A percentile compares a stretch with the other conserved stretches of the same genome.
phyloP scores from a whole-genome alignment of 2,329 filamentous ascomycete species.

The Fusarium dimerum region DNA sequence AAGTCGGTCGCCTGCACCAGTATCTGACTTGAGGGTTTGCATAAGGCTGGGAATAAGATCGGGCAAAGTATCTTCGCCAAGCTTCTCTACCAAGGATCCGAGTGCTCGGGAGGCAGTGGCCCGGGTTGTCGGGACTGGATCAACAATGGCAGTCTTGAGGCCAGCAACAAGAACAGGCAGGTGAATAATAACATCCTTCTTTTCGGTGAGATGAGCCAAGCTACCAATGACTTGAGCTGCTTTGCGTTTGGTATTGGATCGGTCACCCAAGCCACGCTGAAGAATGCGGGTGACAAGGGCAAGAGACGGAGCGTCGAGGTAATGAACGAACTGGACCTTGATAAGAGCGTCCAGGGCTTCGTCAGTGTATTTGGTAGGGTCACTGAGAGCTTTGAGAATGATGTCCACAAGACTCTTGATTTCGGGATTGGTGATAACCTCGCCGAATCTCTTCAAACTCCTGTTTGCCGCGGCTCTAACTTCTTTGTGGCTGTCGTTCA shows the following conservation, averaged over 20 bases:
- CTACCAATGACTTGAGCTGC: slow-evolving; percentile 97
- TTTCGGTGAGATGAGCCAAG: slow-evolving; percentile 92
- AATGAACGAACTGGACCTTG: slow-evolving; percentile 98
- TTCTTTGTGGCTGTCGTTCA: slow-evolving; percentile 98
- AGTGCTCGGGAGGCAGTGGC: slow-evolving; percentile 95
- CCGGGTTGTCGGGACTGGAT: slow-evolving; percentile 93
- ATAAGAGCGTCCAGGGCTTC: slow-evolving; percentile 91
- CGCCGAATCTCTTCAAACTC: slow-evolving; percentile 95
- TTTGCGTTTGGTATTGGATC: slow-evolving; percentile 94
- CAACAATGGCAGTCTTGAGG: slow-evolving; percentile 83
- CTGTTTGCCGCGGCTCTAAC: slow-evolving; percentile 89
- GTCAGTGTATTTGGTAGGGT: slow-evolving; percentile 96
- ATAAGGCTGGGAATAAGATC: slow-evolving; percentile 97
- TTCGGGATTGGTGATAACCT: slow-evolving; percentile 97
- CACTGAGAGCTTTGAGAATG: slow-evolving; percentile 92
- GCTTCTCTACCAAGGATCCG: slow-evolving; percentile 95
- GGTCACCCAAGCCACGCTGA: slow-evolving; percentile 85
- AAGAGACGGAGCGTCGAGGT: slow-evolving; percentile 94
- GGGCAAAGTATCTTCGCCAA: slow-evolving; percentile 93
- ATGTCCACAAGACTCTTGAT: slow-evolving; percentile 91
- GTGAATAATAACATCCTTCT: slow-evolving; percentile 89
- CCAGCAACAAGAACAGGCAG: slow-evolving; percentile 90
- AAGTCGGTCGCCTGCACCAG: slow-evolving; percentile 91
- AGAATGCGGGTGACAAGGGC: slow-evolving; percentile 94
- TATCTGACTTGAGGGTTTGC: slow-evolving; percentile 96